Evolutionary conservation across 208 protist genomes (phyloP).

Genomic region (Leishmania gerbilli): DNA sequence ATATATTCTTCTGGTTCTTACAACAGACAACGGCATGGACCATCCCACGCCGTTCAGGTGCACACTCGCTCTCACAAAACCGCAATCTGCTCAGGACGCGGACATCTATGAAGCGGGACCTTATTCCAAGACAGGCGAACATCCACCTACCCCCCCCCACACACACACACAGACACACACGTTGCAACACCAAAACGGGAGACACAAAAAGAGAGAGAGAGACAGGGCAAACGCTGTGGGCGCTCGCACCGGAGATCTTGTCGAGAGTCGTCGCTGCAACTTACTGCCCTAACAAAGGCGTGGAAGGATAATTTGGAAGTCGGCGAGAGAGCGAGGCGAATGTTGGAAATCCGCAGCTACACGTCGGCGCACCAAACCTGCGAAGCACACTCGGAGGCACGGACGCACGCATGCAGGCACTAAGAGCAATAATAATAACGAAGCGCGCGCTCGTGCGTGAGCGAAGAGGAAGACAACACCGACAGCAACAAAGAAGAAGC

Average conservation of each 20-base stretch:
- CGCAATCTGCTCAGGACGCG: neutral
- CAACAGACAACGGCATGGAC: neutral
- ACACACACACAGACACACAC: constrained; percentile 7
- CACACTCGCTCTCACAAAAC: neutral
- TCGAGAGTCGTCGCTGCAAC: too few species aligned
- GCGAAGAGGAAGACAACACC: constrained; percentile 4
- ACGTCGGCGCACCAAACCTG: neutral
- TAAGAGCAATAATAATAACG: neutral
- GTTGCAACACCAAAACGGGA: neutral
- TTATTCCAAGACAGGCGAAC: neutral
- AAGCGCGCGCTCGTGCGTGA: neutral
- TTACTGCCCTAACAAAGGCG: too few species aligned
- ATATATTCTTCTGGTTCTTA: neutral
- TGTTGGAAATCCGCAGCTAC: neutral
- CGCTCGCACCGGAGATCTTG: too few species aligned
- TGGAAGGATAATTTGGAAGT: too few species aligned
- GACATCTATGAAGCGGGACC: constrained; percentile 1
- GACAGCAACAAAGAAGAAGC: neutral
- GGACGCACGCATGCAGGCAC: neutral
- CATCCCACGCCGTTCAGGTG: neutral
- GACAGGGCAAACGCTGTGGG: too few species aligned
- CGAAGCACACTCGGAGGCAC: constrained; percentile 3
- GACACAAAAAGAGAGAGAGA: too few species aligned
- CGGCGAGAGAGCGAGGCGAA: neutral
- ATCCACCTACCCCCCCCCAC: constrained; percentile 6